Percentiles rank a stretch among this genome's conserved stretches.
phyloP scores from a whole-genome alignment of 1,284 basidiomycete species.

The Cryptococcus sp. region DNA sequence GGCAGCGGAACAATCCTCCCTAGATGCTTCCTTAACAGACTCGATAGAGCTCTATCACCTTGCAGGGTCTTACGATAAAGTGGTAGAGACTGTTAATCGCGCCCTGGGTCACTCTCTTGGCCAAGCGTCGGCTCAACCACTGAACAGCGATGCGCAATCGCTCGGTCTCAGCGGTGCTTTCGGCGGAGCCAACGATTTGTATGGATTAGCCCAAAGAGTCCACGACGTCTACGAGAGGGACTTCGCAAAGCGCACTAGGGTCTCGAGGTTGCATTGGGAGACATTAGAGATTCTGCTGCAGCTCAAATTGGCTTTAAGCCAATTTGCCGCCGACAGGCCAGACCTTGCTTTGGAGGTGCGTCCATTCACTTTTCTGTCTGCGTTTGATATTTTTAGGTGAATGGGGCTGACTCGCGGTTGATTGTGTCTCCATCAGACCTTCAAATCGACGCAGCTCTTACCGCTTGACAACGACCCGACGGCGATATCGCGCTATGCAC shows the following conservation, averaged over 20 bases:
- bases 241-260: conserved; percentile 70
- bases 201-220: conserved; percentile 78
- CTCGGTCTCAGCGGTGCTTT: conserved; percentile 43
- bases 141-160: conserved; percentile 10
- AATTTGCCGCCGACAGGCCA: conserved; percentile 69
- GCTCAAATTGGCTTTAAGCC: conserved; percentile 77
- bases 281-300: conserved; percentile 66
- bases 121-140: conserved; percentile 55
- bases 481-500: conserved; percentile 80
- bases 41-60: conserved; percentile 96
- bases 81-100: conserved; percentile 82
- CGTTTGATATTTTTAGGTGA: background rate
- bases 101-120: conserved; percentile 83
- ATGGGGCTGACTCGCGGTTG: background rate
- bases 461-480: conserved; percentile 84
- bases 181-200: conserved; percentile 59
- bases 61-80: conserved; percentile 85
- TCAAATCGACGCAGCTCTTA: conserved; percentile 86
- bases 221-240: conserved; percentile 82
- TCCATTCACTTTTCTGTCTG: conserved; percentile 11
- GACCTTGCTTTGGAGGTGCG: conserved; percentile 79
- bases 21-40: conserved; percentile 72
- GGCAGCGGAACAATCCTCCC: conserved; percentile 72
- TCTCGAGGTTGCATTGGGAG: conserved; percentile 72
- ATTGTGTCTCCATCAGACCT: conserved; percentile 59